Base-by-base conservation (phyloP, 2,329 filamentous ascomycete species). In the Paraphoma chrysanthemicola region DNA sequence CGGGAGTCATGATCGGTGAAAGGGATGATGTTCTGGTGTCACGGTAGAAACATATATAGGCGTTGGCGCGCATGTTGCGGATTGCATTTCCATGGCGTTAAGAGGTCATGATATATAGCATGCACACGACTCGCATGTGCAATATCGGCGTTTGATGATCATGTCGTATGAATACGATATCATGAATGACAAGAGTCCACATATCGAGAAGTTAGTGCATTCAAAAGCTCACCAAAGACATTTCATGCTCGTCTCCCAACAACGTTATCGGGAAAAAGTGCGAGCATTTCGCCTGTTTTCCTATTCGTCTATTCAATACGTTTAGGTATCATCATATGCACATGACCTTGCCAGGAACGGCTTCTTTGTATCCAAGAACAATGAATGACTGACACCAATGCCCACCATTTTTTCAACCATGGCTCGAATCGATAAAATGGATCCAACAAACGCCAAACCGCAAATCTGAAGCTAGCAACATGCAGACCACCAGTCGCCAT, bases 331-430 rank as follows among this genome's bases (percentile, higher is more conserved):
- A 42, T 23, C 5, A 23, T 16, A 42, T 42, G 39, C 39, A 42
- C 39, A 42, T 42, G 16, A 9, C 16, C n/a, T 16, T 9, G 39
- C 39, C 39, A 61, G 48, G 44, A 45, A 38, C 49, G 44, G 23
- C 17, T 23, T 28, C 10, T 28, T 17, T 33, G 38, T 30, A 39
- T 42, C 1, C 1, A 6, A 3, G 39, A 45, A 41, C 14, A 36
- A 36, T 36, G 7, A 36, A 36, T 5, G 23, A 23, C 23, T 23
- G 23, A 23, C 23, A 23, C 23, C 23, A 23, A 23, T 23, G 23
- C 23, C 3, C 23, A 23, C 23, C 23, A 23, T 2, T 23, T 23
- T 23, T 23, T 23, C 23, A 23, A 23, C 23, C 23, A 23, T 5
- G 23, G 23, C 23, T 23, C 23, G 23, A 23, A 23, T 23, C 23